Evolutionary conservation across 164 flowering plant genomes (phyloP), one percentile per base, ranked within the genome.

Genomic region (Pachysandra terminalis): DNA sequence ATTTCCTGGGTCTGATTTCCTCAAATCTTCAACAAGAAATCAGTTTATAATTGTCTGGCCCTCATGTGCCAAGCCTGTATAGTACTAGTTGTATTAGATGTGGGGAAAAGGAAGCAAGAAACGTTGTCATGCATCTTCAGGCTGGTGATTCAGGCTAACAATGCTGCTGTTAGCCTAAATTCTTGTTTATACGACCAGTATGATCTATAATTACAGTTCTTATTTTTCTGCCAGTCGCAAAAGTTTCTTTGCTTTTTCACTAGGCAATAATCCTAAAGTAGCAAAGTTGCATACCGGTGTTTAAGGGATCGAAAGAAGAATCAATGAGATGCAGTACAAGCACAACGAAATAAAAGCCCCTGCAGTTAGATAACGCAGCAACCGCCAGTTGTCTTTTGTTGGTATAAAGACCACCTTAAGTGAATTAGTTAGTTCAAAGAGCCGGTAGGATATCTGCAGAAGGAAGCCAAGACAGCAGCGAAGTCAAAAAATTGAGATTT

Each of bases 331-430:
- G 67, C 61, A 76, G 77, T 92, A 95, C 72, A 95, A 64, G 73
- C 71, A 79, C 6, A 78, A 22, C 19, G 83, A 77, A 63, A 95
- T 86, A 17, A 77, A 82, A 56, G 59, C 83, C 28, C 89, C 97
- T n/a, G 89, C 90, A 63, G 85, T n/a, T 59, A 80, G 54, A 74
- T 92, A 90, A 68, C 69, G 59, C 15, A 90, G 68, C 73, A 95
- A 83, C 80, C 79, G 80, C 64, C 76, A 78, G 66, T 90, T 79
- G 71, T 95, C 96, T 71, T 83, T 91, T 51, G 88, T 81, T 40
- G 98, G 94, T 55, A 95, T 28, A 74, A 95, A 92, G 60, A 76
- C 86, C 10, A 81, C n/a, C 81, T 90, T 95, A 0, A 95, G 81
- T 8, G 85, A 65, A 75, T 90, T 37, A 22, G 37, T 60, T n/a